phyloP scores from a whole-genome alignment of 2,329 filamentous ascomycete genomes.

The Ophiostoma sp. region DNA sequence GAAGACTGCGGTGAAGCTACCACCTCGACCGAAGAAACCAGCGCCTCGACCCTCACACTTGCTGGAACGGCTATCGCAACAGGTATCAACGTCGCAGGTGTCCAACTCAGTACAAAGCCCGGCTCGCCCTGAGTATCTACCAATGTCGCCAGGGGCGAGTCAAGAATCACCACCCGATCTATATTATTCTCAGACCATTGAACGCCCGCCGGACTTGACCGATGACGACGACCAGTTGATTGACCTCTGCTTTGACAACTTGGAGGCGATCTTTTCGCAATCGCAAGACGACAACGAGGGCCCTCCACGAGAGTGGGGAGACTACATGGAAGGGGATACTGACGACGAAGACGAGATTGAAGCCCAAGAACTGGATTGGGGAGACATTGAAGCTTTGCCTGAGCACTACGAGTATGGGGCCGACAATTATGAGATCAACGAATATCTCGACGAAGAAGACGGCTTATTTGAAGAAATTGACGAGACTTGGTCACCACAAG shows the following conservation, averaged over 20 bases:
- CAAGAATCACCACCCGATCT: neutral
- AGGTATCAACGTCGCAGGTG: neutral
- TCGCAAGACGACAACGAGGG: neutral
- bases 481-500: neutral
- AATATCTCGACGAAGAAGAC: neutral
- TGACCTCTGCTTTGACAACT: constrained; percentile 10
- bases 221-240: neutral
- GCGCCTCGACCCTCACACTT: neutral
- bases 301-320: neutral
- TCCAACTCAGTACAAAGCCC: neutral
- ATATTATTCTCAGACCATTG: neutral
- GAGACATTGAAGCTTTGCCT: constrained; percentile 25
- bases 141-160: neutral
- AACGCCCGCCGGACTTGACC: neutral
- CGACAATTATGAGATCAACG: neutral
- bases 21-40: neutral
- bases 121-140: neutral
- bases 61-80: neutral
- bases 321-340: neutral
- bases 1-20: constrained; percentile 1
- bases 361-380: constrained; percentile 11
- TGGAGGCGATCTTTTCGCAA: neutral
- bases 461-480: neutral
- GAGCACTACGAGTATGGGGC: neutral
- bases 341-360: neutral